Evolutionary conservation across 306 rosid species (phyloP).

Genomic region (Prunus fruticosa): DNA sequence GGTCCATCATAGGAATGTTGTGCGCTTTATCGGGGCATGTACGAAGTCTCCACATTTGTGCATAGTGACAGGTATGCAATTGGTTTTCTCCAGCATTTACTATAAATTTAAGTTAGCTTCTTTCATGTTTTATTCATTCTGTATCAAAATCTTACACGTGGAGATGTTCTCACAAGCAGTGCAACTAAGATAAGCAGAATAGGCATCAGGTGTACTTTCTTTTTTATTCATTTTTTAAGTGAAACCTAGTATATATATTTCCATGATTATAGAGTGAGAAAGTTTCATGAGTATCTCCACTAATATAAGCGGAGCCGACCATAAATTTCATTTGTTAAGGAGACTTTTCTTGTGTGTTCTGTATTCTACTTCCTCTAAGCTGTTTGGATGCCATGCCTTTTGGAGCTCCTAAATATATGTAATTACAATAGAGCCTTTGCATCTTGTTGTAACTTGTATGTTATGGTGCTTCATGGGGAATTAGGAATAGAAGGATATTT

Average conservation of each 20-base stretch:
- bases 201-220: not conserved
- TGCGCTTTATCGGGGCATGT: conserved; percentile 92
- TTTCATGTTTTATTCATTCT: not conserved
- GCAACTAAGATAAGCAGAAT: not conserved
- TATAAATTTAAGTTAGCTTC: not conserved
- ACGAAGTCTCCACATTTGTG: conserved; percentile 82
- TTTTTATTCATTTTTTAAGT: not conserved
- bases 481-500: not conserved
- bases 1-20: conserved; percentile 92
- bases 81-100: conserved; percentile 11
- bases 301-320: not conserved
- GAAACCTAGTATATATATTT: not conserved
- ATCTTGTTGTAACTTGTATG: not conserved
- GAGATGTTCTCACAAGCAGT: conserved; percentile 7
- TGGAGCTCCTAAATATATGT: not conserved
- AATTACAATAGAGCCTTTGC: not conserved
- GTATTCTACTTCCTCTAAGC: not conserved
- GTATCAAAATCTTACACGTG: not conserved
- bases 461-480: not conserved
- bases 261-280: too few species aligned
- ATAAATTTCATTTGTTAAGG: not conserved
- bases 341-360: not conserved
- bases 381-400: conserved; percentile 6
- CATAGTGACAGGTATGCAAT: conserved; percentile 77
- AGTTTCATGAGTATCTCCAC: not conserved